Evolutionary conservation across 1,284 basidiomycete species (phyloP), one percentile per base, ranked within the genome.

Genomic region (Ceratobasidium sp.): DNA sequence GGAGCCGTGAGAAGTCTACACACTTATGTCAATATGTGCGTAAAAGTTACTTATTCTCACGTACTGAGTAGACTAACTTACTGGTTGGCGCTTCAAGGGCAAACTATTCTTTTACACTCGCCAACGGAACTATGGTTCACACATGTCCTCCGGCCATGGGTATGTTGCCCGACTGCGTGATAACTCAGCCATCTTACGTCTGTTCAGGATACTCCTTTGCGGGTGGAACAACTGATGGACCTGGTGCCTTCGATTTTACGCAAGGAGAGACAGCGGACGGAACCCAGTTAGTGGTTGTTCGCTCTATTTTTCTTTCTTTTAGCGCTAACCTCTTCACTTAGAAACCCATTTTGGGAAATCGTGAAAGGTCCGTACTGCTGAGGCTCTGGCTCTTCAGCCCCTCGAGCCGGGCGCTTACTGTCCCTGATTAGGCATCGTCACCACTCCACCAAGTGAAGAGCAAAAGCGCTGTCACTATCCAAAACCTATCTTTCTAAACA

Each of bases 101-200:
- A 40, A 90, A 86, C 82, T 90, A 93, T 81, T 87, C 88, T 0
- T 94, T 95, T 84, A 85, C 86, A 18, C 86, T 95, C 23, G 85
- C 88, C 18, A 93, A 95, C 81, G 93, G 94, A 40, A 92, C 90
- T 12, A 87, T 84, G 0, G 92, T 92, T 66, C 87, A 87, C 53
- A 95, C 94, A 0, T 96, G 94, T 83, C 93, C 94, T 10, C 88
- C 94, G 78, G 94, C 94, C 49, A 86, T 95, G 85, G 94, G 93
- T 93, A 80, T 80, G 89, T 84, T 40, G 49, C 28, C 33, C 44
- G 46, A n/a, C 42, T n/a, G 66, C 72, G n/a, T 13, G 15, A 1
- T 44, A 46, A 18, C 42, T 60, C 72, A 81, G 23, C 39, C 80
- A 79, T 78, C 68, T 1, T 26, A 40, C 72, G n/a, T n/a, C 70